A percentile compares a stretch with the other conserved stretches of the same genome.
phyloP scores from a whole-genome alignment of 2,329 filamentous ascomycete species.

The Phaeosphaeriaceae sp. region DNA sequence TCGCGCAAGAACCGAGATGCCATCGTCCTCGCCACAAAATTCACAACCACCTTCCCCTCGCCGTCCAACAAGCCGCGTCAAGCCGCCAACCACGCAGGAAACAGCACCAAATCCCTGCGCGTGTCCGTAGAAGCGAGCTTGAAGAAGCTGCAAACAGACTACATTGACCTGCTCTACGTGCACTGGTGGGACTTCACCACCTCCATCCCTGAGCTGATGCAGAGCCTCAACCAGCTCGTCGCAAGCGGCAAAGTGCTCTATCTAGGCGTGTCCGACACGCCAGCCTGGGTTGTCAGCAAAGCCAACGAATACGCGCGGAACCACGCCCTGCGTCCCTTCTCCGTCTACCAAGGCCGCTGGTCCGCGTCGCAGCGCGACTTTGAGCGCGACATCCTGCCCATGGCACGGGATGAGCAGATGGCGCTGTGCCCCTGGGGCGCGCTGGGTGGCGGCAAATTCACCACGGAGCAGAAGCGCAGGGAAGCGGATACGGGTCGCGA shows the following conservation, averaged over 20 bases:
- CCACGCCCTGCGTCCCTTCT: constrained; percentile 74
- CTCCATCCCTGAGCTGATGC: constrained; percentile 47
- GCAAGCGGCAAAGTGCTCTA: constrained; percentile 49
- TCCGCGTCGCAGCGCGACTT: constrained; percentile 68
- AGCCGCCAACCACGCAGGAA: constrained; percentile 53
- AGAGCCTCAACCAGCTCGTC: constrained; percentile 45
- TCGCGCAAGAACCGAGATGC: constrained; percentile 54
- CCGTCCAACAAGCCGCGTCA: constrained; percentile 32
- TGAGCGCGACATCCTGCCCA: constrained; percentile 73
- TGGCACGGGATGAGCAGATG: constrained; percentile 69
- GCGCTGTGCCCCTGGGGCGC: constrained; percentile 63
- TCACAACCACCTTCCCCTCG: constrained; percentile 46
- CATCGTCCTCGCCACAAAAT: constrained; percentile 64
- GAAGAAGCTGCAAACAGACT: constrained; percentile 51
- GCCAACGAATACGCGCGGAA: constrained; percentile 67
- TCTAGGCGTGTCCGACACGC: constrained; percentile 48
- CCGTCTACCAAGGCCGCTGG: constrained; percentile 73
- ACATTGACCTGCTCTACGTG: constrained; percentile 50
- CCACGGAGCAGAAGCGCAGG: constrained; percentile 40
- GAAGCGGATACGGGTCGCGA: constrained; percentile 42
- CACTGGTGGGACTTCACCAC: constrained; percentile 35
- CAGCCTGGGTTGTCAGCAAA: constrained; percentile 54
- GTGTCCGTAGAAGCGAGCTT: constrained; percentile 49
- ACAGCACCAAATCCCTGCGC: constrained; percentile 48
- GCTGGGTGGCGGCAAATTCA: constrained; percentile 58